These are phyloP conservation scores for Tephrocybe sp. DNA, from an alignment of 768 basidiomycete species.

Conservation along the genomic window DNA sequence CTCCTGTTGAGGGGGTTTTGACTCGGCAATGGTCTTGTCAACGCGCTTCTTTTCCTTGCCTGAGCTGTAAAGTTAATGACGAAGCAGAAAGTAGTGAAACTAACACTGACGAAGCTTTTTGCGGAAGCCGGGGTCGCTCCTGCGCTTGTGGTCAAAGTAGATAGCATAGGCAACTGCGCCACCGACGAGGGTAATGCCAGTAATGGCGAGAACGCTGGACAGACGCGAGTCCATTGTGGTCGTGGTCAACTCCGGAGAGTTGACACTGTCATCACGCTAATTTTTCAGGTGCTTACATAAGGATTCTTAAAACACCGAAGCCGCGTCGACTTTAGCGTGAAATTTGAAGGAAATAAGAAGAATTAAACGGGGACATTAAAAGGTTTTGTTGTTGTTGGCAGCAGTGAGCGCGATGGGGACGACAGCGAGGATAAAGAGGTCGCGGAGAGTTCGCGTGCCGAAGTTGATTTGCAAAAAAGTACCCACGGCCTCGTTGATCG, in stretches of 20 bases:
- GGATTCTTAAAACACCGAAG: conserved; percentile 7
- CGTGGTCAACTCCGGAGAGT: conserved; percentile 4
- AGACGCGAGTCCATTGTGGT: conserved; percentile 38
- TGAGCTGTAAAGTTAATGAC: conserved; percentile 30
- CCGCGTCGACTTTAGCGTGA: background rate
- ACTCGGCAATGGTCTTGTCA: conserved; percentile 58
- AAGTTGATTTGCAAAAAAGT: conserved; percentile 28
- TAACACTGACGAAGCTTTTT: conserved; percentile 74
- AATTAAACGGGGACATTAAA: background rate
- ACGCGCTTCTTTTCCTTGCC: conserved; percentile 93
- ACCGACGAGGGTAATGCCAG: conserved; percentile 50
- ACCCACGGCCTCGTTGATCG: conserved; percentile 37
- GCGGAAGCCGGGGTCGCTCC: conserved; percentile 85
- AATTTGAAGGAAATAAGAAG: background rate
- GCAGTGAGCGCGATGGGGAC: conserved; percentile 7
- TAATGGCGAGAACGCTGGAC: conserved; percentile 39
- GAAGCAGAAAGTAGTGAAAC: conserved; percentile 10
- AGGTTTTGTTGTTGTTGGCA: background rate
- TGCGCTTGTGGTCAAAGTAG: conserved; percentile 94
- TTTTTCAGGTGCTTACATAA: conserved; percentile 18
- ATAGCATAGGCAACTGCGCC: conserved; percentile 77
- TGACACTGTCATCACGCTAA: conserved; percentile 3
- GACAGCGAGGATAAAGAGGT: background rate
- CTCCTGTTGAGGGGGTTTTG: conserved; percentile 25
- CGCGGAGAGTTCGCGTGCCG: conserved; percentile 7